Evolutionary conservation across 176 grass and related monocot species (phyloP), one percentile per base, ranked within the genome.

Genomic region (Triticum urartu): DNA sequence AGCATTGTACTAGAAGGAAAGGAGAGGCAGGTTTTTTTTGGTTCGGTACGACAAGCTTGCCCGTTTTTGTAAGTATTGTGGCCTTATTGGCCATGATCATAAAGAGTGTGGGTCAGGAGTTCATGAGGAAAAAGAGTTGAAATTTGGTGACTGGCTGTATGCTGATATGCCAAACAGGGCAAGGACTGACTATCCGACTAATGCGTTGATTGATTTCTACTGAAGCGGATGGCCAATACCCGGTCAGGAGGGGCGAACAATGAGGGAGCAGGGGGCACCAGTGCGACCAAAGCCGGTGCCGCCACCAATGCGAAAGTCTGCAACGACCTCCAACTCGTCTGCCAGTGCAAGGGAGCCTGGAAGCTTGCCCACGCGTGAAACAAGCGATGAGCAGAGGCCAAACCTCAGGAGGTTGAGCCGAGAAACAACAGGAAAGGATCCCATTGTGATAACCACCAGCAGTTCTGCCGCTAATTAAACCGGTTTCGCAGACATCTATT

Each of bases 401-500:
- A 87, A 52, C 69, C 86, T 97, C 68, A 89, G 89, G 87, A 91
- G 94, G 91, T 94, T 91, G 2, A 84, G 13, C 59, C 78, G 85
- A 59, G 89, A 92, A 84, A 88, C 70, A 72, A 86, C 78, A 34
- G 45, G 70, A 68, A 91, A 90, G 21, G 87, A 74, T 81, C 50
- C 38, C 43, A 66, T 32, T 21, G 17, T 45, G 18, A 10, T 62
- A 33, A 3, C 38, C 70, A 47, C 25, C 79, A 20, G 81, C 64
- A 66, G 28, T 13, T 17, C 58, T 1, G 78, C 60, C 36, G n/a
- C 89, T 25, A 25, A 25, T 25, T 33, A 24, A 79, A 6, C 12
- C 77, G 3, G 11, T 60, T 71, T 54, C 45, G 5, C 25, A 25
- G 25, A 25, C 25, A 25, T 25, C 25, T 25, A 25, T 25, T 25